Conservation (phyloP, 2,329 filamentous ascomycete genomes). For the Exophiala mesophila region DNA sequence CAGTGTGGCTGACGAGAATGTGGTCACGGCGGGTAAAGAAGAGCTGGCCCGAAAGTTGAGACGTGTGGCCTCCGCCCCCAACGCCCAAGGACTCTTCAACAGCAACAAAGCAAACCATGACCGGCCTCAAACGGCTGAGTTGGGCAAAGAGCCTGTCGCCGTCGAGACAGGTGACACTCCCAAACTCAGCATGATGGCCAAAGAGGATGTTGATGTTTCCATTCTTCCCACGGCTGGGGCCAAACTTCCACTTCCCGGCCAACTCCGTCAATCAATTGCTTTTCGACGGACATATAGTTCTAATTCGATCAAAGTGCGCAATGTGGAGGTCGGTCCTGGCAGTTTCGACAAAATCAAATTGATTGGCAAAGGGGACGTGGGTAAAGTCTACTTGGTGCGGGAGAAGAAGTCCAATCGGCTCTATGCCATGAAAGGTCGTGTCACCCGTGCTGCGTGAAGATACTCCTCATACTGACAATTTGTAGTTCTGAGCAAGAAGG, state of each 20-base stretch:
- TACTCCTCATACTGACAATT: constrained; percentile 34
- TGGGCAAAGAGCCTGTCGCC: constrained; percentile 73
- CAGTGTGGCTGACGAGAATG: constrained; percentile 59
- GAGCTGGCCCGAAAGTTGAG: constrained; percentile 88
- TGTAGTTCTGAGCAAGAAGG: constrained; percentile 94
- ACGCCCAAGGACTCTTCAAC: constrained; percentile 87
- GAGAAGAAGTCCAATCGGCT: constrained; percentile 96
- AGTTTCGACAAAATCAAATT: constrained; percentile 99
- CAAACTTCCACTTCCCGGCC: constrained; percentile 62
- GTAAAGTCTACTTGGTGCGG: constrained; percentile 93
- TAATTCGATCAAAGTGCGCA: constrained; percentile 97
- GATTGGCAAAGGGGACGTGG: constrained; percentile 97
- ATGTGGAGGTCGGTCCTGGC: constrained; percentile 89
- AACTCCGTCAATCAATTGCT: constrained; percentile 61
- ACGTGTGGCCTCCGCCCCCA: constrained; percentile 91
- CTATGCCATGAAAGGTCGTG: constrained; percentile 97
- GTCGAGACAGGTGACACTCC: constrained; percentile 52
- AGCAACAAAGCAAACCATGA: constrained; percentile 52
- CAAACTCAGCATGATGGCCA: constrained; percentile 51
- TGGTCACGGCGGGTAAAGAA: constrained; percentile 78
- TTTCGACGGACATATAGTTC: constrained; percentile 97
- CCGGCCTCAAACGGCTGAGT: constrained; percentile 76
- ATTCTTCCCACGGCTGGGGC: constrained; percentile 40
- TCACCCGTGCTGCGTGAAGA: constrained; percentile 13
- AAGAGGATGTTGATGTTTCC: constrained; percentile 39